Base-by-base conservation (phyloP, 2,329 filamentous ascomycete species). In the Cryphonectria carpinicola region DNA sequence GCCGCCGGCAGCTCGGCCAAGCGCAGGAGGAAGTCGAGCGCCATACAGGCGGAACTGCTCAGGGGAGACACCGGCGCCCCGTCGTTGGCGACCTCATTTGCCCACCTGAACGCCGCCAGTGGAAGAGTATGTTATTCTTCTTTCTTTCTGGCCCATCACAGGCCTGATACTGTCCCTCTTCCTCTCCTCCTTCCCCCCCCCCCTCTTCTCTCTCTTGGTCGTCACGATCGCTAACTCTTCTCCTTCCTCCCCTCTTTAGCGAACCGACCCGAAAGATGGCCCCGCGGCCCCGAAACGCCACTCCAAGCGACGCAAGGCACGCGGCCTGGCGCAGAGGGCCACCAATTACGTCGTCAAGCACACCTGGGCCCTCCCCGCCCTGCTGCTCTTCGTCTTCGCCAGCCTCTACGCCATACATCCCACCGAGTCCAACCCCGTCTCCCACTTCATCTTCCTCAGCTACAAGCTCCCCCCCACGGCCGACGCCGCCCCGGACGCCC, bases 401-500 rank as follows among this genome's bases (percentile, higher is more conserved):
- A 81, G 85, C 65, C 85, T 89, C 72, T 98, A 95, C 82, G 88
- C 89, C 74, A 79, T 93, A 77, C 92, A 94, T 79, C 95, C 95
- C 6, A 89, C 87, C 76, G 85, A 90, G 72, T 89, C 91, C 70
- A 98, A 98, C 80, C 92, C 92, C 17, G 80, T 97, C 74, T 87
- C 93, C 82, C 87, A 86, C 81, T 94, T 94, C 80, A 90, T 98
- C 80, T 97, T 97, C 86, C 90, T 98, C 72, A 96, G 94, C 66
- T 98, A 98, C 83, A 88, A 89, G 70, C 85, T 95, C 71, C 88
- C 92, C 22, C 83, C 81, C 41, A 80, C 83, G 54, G 78, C 81
- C 71, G 79, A 76, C 56, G 79, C 80, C 69, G 78, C 76, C 71
- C 79, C 82, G 28, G 80, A 80, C 68, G 82, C 83, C 76, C 81